Evolutionary conservation across 2,329 filamentous ascomycete genomes (phyloP).

Genomic region (Clonostachys byssicola): DNA sequence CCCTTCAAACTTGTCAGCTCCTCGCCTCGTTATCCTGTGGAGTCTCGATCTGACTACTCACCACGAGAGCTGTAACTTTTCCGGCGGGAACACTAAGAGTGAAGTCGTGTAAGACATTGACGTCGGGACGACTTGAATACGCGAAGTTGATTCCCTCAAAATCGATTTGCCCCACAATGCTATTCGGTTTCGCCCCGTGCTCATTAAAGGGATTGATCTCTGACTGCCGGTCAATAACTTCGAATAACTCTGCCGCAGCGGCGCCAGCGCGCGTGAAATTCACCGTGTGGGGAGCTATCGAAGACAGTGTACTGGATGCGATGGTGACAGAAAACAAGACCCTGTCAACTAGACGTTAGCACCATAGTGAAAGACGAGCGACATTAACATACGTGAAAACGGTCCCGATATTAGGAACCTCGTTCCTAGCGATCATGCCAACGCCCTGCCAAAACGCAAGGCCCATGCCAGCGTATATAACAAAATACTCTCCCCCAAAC

Average conservation of each 20-base stretch:
- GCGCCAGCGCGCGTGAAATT: not conserved
- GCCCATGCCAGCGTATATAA: not conserved
- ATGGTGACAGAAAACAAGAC: not conserved
- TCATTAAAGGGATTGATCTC: conserved; percentile 48
- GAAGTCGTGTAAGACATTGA: conserved; percentile 51
- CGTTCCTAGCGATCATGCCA: not conserved
- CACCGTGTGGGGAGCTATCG: not conserved
- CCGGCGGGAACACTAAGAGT: conserved; percentile 48
- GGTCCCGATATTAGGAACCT: not conserved
- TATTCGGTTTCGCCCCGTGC: conserved; percentile 31
- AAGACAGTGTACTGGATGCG: not conserved
- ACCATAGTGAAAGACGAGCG: not conserved
- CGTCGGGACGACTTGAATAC: conserved; percentile 33
- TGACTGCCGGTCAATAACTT: not conserved
- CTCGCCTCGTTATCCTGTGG: too few relatives aligned
- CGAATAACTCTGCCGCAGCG: not conserved
- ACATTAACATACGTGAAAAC: not conserved
- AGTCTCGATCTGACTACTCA: conserved; percentile 15
- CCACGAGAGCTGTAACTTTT: conserved; percentile 64
- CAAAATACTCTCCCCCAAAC: conserved; percentile 24
- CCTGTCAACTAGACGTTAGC: not conserved
- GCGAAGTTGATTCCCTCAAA: not conserved
- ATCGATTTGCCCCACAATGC: not conserved
- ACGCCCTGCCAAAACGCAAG: not conserved
- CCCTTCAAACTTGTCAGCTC: not conserved